phyloP scores from a whole-genome alignment of 495 filamentous ascomycete species.

The Amniculicola lignicola region DNA sequence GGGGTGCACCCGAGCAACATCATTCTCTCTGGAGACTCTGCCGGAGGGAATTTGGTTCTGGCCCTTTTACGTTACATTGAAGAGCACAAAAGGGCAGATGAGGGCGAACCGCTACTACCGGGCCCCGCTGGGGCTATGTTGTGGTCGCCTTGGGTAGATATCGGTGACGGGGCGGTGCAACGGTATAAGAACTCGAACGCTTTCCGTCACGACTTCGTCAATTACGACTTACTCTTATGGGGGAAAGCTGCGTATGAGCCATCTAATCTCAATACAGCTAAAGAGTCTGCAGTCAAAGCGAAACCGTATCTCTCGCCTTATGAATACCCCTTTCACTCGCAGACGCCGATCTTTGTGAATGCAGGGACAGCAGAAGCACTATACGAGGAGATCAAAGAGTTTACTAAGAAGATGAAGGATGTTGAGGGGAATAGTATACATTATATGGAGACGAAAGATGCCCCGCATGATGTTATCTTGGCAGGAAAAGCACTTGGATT shows the following conservation, averaged over 20 bases:
- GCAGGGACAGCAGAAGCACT: conserved; percentile 44
- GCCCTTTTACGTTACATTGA: conserved; percentile 31
- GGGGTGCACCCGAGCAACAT: conserved; percentile 23
- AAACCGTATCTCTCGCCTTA: conserved; percentile 41
- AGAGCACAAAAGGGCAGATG: conserved; percentile 11
- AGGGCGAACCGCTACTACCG: neutral
- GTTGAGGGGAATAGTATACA: conserved; percentile 35
- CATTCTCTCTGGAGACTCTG: conserved; percentile 33
- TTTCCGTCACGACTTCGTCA: conserved; percentile 40
- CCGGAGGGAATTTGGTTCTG: conserved; percentile 34
- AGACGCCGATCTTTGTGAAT: conserved; percentile 42
- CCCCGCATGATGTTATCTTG: conserved; percentile 44
- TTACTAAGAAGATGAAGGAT: conserved; percentile 29
- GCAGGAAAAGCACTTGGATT: conserved; percentile 39
- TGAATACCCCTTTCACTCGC: conserved; percentile 39
- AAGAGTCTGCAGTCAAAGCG: neutral
- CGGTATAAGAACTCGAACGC: conserved; percentile 34
- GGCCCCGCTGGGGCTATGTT: conserved; percentile 25
- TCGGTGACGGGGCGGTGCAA: conserved; percentile 5
- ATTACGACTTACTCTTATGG: conserved; percentile 36
- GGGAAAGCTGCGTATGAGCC: conserved; percentile 36
- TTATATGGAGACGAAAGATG: conserved; percentile 34
- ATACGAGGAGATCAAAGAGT: conserved; percentile 36
- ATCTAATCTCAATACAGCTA: neutral
- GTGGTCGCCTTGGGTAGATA: conserved; percentile 45